These are phyloP conservation scores for Mycena rebaudengoi DNA, from an alignment of 768 basidiomycete genomes.

Conservation along the genomic window DNA sequence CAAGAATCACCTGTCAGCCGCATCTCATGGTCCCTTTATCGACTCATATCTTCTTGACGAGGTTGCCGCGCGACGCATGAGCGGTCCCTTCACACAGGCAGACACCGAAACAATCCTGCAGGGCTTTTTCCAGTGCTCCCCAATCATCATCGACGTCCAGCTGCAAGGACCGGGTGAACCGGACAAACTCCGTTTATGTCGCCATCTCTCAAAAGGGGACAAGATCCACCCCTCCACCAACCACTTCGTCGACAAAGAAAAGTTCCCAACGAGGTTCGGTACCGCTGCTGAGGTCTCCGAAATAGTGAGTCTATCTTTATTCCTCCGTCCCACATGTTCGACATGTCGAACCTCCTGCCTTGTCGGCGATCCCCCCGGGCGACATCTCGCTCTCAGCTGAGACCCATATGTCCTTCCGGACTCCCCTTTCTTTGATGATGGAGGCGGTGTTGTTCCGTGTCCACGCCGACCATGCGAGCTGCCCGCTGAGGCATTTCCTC, in stretches of 20 bases:
- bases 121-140: neutral
- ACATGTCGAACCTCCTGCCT: too few relatives aligned
- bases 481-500: too few relatives aligned
- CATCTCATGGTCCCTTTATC: neutral
- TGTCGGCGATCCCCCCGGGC: too few relatives aligned
- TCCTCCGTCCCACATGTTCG: too few relatives aligned
- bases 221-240: neutral
- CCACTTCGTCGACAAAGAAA: neutral
- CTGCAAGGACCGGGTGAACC: neutral
- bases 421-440: too few relatives aligned
- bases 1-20: neutral
- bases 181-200: neutral
- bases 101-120: neutral
- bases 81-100: neutral
- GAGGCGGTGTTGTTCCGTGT: too few relatives aligned
- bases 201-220: neutral
- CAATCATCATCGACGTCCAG: neutral
- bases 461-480: too few relatives aligned
- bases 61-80: neutral
- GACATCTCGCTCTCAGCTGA: too few relatives aligned
- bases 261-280: neutral
- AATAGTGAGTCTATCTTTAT: constrained; percentile 2
- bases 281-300: neutral
- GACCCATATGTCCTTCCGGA: too few relatives aligned
- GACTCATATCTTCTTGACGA: neutral